Base-by-base conservation (phyloP, 2,329 filamentous ascomycete genomes). In the Pseudopithomyces chartarum region DNA sequence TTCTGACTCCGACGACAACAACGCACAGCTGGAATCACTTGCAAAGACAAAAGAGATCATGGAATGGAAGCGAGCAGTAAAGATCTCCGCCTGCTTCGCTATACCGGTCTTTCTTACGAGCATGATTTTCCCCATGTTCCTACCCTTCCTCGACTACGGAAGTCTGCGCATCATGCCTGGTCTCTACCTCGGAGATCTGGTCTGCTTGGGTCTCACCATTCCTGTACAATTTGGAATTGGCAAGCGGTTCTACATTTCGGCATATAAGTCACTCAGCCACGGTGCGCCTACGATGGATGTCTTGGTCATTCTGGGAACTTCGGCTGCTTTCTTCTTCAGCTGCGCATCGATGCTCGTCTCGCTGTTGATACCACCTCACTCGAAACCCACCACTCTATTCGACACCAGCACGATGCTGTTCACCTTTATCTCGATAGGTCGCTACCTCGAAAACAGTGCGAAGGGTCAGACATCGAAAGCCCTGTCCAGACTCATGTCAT, bases 351-450 rank as follows among this genome's bases (percentile, higher is more conserved):
- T 99, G 92, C 53, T 89, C 4, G 87, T 98, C 15, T 96, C 92
- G 0, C 74, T 98, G 19, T 64, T 90, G 13, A 81, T 85, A n/a
- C 80, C 86, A 20, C 90, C 92, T 6, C 92, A 98, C 72, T 85
- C 83, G 2, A 86, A 91, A 46, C 95, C 95, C 0, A 88, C 87
- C 61, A 97, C 92, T 1, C 90, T 97, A 15, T 99, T 99, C 68
- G 95, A 99, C 71, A 99, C 95, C 1, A 97, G 93, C 77, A 97
- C 92, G 20, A 99, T 98, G 95, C 83, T 99, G 50, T 93, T 99
- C 74, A 97, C 92, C 0, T 98, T 99, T 73, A 92, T 97, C 74
- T 92, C 90, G 1, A 79, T 99, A 2, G 92, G 95, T 3, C 88
- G 95, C 34, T 99, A 90, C 79, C 79, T 99, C 17, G 95, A 99